Conservation (phyloP, 1,139 yeast species). For the Geotrichum bryndzae region DNA sequence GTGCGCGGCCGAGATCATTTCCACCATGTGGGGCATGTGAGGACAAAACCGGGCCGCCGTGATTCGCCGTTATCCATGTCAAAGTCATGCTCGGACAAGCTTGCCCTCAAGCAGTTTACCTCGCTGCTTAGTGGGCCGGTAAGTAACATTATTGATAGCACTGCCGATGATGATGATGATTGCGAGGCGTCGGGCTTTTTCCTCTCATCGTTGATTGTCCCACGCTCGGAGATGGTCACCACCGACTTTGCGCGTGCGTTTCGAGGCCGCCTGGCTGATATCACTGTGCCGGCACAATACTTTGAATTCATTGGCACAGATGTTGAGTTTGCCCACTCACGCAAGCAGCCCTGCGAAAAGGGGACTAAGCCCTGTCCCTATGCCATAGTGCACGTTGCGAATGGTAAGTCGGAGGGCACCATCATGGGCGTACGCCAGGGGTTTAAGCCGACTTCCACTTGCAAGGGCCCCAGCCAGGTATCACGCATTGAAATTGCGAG, state of each 20-base stretch:
- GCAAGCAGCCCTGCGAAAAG: neutral
- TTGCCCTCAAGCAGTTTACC: conserved; percentile 55
- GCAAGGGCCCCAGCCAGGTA: conserved; percentile 24
- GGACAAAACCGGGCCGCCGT: conserved; percentile 87
- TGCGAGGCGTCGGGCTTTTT: conserved; percentile 34
- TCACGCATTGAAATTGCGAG: conserved; percentile 21
- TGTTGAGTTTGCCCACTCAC: conserved; percentile 7
- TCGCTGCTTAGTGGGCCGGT: conserved; percentile 52
- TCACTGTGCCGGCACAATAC: neutral
- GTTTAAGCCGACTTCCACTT: conserved; percentile 25
- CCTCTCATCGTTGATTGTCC: conserved; percentile 52
- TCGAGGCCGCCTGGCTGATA: conserved; percentile 19
- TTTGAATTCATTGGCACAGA: conserved; percentile 10
- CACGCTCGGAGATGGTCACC: conserved; percentile 33
- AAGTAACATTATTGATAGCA: neutral
- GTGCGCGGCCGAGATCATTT: conserved; percentile 66
- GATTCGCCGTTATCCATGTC: conserved; percentile 68
- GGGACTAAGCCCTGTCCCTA: conserved; percentile 24
- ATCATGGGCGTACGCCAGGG: conserved; percentile 35
- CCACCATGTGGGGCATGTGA: conserved; percentile 51
- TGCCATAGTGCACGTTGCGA: conserved; percentile 22
- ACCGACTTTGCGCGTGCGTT: conserved; percentile 44
- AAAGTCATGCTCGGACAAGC: conserved; percentile 84
- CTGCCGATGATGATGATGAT: neutral
- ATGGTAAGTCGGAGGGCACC: conserved; percentile 25